Base-by-base conservation (phyloP, 2,329 filamentous ascomycete species). In the Blastomyces gilchristii region DNA sequence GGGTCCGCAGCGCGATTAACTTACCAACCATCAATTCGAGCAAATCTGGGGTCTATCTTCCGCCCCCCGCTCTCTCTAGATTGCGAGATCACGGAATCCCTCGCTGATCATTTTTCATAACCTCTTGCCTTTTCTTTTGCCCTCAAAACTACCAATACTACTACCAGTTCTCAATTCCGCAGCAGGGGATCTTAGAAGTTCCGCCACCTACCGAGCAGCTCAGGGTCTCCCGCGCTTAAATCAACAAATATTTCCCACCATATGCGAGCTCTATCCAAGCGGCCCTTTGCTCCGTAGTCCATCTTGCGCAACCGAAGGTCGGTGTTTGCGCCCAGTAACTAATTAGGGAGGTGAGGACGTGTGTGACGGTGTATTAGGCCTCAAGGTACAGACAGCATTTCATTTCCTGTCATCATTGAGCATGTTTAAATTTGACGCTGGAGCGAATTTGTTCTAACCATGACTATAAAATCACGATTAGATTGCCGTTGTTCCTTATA, bases 31-130 rank as follows among this genome's bases (percentile, higher is more conserved):
- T 3, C 25, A n/a, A 28, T 31, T 58, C 22, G 7, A 37, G 14
- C 16, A 59, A n/a, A 59, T 59, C 57, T 31, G 57, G 57, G 25
- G 14, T 9, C 25, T 59, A 59, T 49, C 25, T 49, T 16, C 31
- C 22, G 14, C 11, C 9, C 57, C 25, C 22, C 31, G 11, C 43
- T 22, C 43, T 22, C 37, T 9, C 56, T 18, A 14, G 56, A 43
- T 25, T 25, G 56, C 31, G 12, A 54, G 28, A 18, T 18, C 7
- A 37, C 52, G 49, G 22, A 12, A 12, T 7, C 14, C 18, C n/a
- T 22, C 14, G n/a, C 34, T 57, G 9, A 22, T 34, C 37, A 18
- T 14, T 3, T n/a, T 34, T 47, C 25, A 31, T 58, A 45, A 47
- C 37, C n/a, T 9, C n/a, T 22, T 25, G 14, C 12, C 18, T 34